These are phyloP conservation scores for Penicillium antarcticum DNA, from an alignment of 495 filamentous ascomycete genomes.

Conservation along the genomic window DNA sequence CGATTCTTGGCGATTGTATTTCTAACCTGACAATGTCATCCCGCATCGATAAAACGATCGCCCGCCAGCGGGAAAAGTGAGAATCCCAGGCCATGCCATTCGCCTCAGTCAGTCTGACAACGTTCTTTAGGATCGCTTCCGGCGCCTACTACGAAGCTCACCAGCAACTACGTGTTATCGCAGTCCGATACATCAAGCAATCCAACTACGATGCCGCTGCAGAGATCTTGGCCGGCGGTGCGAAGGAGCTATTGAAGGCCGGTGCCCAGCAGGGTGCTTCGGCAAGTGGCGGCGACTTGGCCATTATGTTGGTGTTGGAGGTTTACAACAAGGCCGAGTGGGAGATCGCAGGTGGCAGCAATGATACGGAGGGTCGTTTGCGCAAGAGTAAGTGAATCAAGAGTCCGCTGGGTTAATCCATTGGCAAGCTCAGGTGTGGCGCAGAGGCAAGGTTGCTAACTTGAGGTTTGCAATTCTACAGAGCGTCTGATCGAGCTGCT, in stretches of 20 bases:
- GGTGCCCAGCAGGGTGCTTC: slow-evolving; percentile 66
- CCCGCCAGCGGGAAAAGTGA: slow-evolving; percentile 67
- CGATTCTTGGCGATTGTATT: no score
- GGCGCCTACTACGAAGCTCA: slow-evolving; percentile 96
- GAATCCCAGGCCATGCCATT: slow-evolving; percentile 6
- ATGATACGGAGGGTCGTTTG: slow-evolving; percentile 36
- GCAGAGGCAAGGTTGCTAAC: not conserved
- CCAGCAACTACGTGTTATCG: slow-evolving; percentile 92
- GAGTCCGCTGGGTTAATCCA: not conserved
- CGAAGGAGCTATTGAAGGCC: slow-evolving; percentile 78
- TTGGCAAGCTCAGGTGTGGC: not conserved
- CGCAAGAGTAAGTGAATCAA: slow-evolving; percentile 39
- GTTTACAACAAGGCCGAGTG: slow-evolving; percentile 82
- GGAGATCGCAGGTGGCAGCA: slow-evolving; percentile 60
- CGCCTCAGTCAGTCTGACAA: slow-evolving; percentile 1
- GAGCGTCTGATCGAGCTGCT: slow-evolving; percentile 62
- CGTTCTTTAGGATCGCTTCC: slow-evolving; percentile 69
- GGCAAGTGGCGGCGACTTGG: slow-evolving; percentile 88
- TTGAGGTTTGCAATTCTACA: slow-evolving; percentile 5
- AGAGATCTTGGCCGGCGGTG: slow-evolving; percentile 81
- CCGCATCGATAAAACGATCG: slow-evolving; percentile 72
- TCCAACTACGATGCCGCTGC: slow-evolving; percentile 79
- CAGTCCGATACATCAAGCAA: slow-evolving; percentile 84
- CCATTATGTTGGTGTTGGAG: slow-evolving; percentile 77
- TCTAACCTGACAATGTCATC: slow-evolving; percentile 45